A percentile compares a stretch with the other conserved stretches of the same genome.
Conservation (phyloP, 129 eudicot species). For the Dittrichia graveolens region DNA sequence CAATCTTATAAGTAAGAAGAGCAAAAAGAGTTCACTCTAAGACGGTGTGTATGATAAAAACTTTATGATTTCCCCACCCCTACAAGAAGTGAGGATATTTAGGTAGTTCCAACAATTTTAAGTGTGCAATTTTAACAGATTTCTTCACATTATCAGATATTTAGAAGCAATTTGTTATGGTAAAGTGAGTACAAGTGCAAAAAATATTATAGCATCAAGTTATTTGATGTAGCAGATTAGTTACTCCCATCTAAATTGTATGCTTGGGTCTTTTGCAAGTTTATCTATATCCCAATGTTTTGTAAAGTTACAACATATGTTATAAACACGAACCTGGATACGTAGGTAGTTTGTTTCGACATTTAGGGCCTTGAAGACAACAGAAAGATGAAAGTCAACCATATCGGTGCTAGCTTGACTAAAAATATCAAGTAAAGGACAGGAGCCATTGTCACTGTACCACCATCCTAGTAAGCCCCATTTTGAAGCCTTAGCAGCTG, state of each 20-base stretch:
- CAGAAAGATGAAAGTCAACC: conserved; percentile 46
- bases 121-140: no score
- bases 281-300: background rate
- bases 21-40: no score
- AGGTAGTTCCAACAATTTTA: no score
- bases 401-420: conserved; percentile 43
- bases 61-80: no score
- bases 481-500: conserved; percentile 30
- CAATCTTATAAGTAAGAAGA: background rate
- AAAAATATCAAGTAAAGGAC: conserved; percentile 44
- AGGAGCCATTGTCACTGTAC: conserved; percentile 32
- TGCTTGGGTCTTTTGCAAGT: background rate
- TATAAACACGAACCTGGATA: conserved; percentile 45
- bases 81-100: no score
- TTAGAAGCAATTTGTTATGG: no score
- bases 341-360: conserved; percentile 39
- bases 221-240: no score
- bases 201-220: no score
- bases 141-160: no score
- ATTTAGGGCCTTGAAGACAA: conserved; percentile 37
- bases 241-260: no score
- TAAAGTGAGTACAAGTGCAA: no score
- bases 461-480: conserved; percentile 55
- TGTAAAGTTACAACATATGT: background rate
- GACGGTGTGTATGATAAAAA: no score